phyloP scores from a whole-genome alignment of 371 early-diverging fungal species.

The Mortierella sp. region DNA sequence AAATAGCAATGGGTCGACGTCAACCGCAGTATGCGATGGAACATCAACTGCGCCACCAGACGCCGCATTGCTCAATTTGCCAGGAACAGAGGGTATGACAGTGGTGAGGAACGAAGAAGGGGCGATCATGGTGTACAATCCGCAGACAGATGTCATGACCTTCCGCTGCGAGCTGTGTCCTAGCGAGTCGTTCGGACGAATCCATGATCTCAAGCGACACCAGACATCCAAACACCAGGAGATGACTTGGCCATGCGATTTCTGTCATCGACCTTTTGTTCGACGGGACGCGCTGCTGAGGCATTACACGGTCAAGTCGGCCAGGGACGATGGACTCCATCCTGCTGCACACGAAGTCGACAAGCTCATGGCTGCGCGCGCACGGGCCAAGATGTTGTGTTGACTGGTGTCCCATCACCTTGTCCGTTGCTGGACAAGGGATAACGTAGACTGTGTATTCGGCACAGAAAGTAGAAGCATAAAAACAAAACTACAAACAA shows the following conservation, averaged over 20 bases:
- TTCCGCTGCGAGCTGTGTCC: constrained; percentile 51
- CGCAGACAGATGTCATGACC: constrained; percentile 25
- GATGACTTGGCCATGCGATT: constrained; percentile 54
- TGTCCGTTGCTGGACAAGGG: too few relatives aligned
- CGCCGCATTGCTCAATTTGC: constrained; percentile 6
- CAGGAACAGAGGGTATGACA: constrained; percentile 32
- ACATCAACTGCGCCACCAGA: too few relatives aligned
- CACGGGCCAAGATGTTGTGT: constrained; percentile 46
- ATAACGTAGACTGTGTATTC: too few relatives aligned
- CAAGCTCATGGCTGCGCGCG: constrained; percentile 36
- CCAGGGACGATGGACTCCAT: constrained; percentile 48
- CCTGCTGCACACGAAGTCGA: constrained; percentile 50
- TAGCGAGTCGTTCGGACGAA: constrained; percentile 44
- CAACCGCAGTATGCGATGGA: constrained; percentile 1
- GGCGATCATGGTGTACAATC: constrained; percentile 47
- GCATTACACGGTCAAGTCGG: constrained; percentile 52
- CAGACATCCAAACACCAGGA: constrained; percentile 53
- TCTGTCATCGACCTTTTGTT: constrained; percentile 51
- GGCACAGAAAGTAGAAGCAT: too few relatives aligned
- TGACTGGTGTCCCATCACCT: too few relatives aligned
- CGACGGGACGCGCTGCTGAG: constrained; percentile 44
- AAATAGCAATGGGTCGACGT: too few relatives aligned
- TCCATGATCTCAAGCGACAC: constrained; percentile 50
- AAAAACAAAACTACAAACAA: too few relatives aligned
- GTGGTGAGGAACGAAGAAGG: constrained; percentile 32